Evolutionary conservation across 2,329 filamentous ascomycete species (phyloP), one percentile per base, ranked within the genome.

Genomic region (Monosporascus sp.): DNA sequence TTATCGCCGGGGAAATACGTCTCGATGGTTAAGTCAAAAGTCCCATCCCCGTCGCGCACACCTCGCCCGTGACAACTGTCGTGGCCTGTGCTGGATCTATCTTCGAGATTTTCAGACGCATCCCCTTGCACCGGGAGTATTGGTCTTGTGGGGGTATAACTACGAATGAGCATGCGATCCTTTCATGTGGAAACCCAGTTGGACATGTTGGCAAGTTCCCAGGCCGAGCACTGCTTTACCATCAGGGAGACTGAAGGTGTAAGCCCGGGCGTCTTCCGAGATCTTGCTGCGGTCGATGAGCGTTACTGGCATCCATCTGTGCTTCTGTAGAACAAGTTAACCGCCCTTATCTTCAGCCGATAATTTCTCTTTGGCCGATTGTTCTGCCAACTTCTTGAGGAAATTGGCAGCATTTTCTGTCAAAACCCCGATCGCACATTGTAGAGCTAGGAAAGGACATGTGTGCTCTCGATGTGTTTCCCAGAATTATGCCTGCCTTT

Each of bases 151-250:
- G 78, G 78, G 0, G 78, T 80, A 59, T 81, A 81, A 0, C 70
- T 69, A 1, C 78, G 72, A 14, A 79, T 70, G 11, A 81, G 67
- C 68, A 81, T 76, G 49, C 72, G 70, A 56, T 81, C 77, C 42
- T 68, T 68, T 61, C 54, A 81, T 68, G 53, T 82, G 77, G 58
- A 81, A 79, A 2, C 78, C 79, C 8, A 81, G 55, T 51, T 79
- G 71, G 22, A 82, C 63, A 57, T 82, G 78, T 59, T 82, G 76
- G 50, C 78, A 76, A 0, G 75, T 81, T 17, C 69, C 70, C 0
- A 81, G 62, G 0, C 77, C 77, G 0, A 81, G 69, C 6, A 70
- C 65, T n/a, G 69, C 64, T 36, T 39, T n/a, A 9, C 17, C 17
- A 5, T 39, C 37, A 17, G 37, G 37, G 15, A 39, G 37, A 17